Evolutionary conservation across 352 stramenopile species (phyloP), one percentile per base, ranked within the genome.

Genomic region (Aphanomyces astaci): DNA sequence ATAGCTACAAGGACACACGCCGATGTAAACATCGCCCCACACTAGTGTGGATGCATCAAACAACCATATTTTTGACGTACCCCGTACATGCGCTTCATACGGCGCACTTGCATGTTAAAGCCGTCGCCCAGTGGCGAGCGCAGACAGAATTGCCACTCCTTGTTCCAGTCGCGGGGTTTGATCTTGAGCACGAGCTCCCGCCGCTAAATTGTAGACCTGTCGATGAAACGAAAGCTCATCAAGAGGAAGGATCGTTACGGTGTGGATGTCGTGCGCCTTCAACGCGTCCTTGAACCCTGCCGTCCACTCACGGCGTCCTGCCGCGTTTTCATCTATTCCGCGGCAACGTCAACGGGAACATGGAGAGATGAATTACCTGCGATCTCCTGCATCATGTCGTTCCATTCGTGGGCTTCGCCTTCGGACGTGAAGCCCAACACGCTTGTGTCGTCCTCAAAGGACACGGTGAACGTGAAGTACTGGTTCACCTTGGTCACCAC

Each of bases 61-160:
- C 36, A n/a, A 9, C n/a, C 7, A 24, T 36, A 15, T 28, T 25
- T 11, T 28, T 19, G 13, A 45, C 62, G 28, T 59, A 68, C 62
- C 22, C 62, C 62, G 33, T 68, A 68, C 62, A 68, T 68, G 11
- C 62, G 62, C 62, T 68, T 68, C 62, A 68, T 68, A 15, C 62
- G 62, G 22, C 62, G 62, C 19, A 68, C 39, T 48, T 68, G 62
- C 62, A 59, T 25, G 15, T 40, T 43, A 32, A 68, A 59, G 32
- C 49, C 62, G 27, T 68, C 62, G 32, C 62, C 49, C 7, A 25
- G 19, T 24, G 57, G 62, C 10, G 62, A 68, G 24, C 62, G 62
- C 46, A 89, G 60, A 66, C 84, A 92, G 43, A 87, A 89, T 25
- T 81, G 81, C 86, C 86, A 94, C 66, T 94, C 86, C 27, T 75